Conservation (phyloP, 1,139 yeast species). For the Diutina rugosa region DNA sequence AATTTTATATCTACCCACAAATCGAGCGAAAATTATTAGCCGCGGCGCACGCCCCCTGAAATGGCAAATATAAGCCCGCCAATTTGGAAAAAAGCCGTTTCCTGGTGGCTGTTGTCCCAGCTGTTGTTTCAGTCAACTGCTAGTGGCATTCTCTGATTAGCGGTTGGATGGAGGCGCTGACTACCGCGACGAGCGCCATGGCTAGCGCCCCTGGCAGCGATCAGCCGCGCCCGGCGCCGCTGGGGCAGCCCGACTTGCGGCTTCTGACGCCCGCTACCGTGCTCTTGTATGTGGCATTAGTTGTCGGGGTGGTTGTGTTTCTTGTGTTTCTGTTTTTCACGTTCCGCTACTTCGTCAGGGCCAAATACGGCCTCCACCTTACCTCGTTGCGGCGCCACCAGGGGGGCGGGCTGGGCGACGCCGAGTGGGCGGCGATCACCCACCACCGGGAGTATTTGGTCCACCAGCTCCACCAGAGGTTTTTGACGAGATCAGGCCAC, state of each 20-base stretch:
- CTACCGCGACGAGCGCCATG: too few relatives aligned
- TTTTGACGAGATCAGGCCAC: not conserved
- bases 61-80: not conserved
- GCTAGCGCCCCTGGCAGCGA: not conserved
- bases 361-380: conserved; percentile 42
- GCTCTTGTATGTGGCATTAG: conserved; percentile 23
- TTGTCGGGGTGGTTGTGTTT: conserved; percentile 50
- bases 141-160: too few relatives aligned
- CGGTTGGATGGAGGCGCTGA: too few relatives aligned
- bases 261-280: not conserved
- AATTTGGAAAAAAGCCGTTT: too few relatives aligned
- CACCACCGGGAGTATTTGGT: conserved; percentile 16
- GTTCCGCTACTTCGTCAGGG: conserved; percentile 41
- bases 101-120: not conserved
- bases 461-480: conserved; percentile 18
- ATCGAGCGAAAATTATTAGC: not conserved
- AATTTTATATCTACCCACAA: too few relatives aligned
- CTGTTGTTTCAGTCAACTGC: not conserved
- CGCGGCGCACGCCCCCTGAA: not conserved
- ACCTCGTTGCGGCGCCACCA: conserved; percentile 13
- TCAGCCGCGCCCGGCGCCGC: not conserved
- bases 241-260: not conserved
- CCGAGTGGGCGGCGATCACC: conserved; percentile 21
- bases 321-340: conserved; percentile 44
- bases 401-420: conserved; percentile 3